Base-by-base conservation (phyloP, 495 filamentous ascomycete genomes). In the Aspergillus campestris region DNA sequence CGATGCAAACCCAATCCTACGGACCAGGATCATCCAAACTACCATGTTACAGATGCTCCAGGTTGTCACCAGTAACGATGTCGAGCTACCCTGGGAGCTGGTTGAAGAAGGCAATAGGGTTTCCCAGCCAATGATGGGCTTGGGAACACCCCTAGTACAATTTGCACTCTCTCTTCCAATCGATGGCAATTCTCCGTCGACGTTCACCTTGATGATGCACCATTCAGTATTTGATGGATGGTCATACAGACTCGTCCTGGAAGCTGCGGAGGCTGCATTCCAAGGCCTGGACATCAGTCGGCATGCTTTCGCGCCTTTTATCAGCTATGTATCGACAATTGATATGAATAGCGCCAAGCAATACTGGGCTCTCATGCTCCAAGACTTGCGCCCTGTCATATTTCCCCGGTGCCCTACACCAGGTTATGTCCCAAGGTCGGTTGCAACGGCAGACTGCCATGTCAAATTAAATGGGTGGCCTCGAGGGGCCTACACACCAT, bases 181-280 rank as follows among this genome's bases (percentile, higher is more conserved):
- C 6, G 12, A 29, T 40, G 24, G 10, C 6, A 27, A 1, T 6
- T 7, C 15, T 11, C 15, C 38, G 11, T 11, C 2, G 6, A 40
- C 66, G 40, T 69, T 78, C 32, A 67, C 74, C 6, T 61, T 72
- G 45, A 78, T 72, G 1, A 69, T 74, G 44, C 79, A 82, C 45
- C 79, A 83, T 45, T 70, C 73, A 3, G 40, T 82, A 0, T 82
- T 79, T 42, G 80, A 82, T 47, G 79, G 77, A 5, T 78, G 74
- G 70, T 71, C 64, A 8, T 65, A 75, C 56, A 60, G 62, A 15
- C 54, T 42, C 14, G 31, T 49, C 3, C 18, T 42, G 7, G 14
- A 49, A 33, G 80, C 85, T 40, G 73, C 89, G 1, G 57, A 67
- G 14, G 63, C 51, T 27, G 78, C 81, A n/a, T 88, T 86, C 50